Evolutionary conservation across 257 asterid genomes (phyloP), one percentile per base, ranked within the genome.

Genomic region (Plantago elongata): DNA sequence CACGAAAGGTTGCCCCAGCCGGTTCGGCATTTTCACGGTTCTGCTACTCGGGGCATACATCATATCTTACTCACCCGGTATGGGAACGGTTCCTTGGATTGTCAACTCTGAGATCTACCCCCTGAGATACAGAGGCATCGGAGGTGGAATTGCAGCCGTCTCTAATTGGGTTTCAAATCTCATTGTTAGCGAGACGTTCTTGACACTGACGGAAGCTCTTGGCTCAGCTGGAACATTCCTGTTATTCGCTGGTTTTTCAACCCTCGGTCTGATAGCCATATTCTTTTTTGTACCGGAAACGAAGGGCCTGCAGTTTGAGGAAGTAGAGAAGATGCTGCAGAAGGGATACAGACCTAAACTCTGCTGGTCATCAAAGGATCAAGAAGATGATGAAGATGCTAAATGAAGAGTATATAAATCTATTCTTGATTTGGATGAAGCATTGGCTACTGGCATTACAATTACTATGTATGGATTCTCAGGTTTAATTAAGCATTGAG

Each of bases 61-160:
- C 40, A 88, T 88, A 61, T 69, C 82, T 5, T 88, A 81, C 57
- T 79, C 95, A 1, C 93, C 93, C 0, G 95, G 96, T 4, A 82
- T 85, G 85, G 90, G 93, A 49, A 89, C 95, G 0, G 89, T 14
- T 2, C 92, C 96, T 0, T 88, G 97, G 94, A 84, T 89, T 2
- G 95, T 89, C 13, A 89, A 89, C 82, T 89, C 95, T 0, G 95
- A 89, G 78, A 89, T 84, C 30, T 89, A 89, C 45, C 96, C 96
- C 7, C 54, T 86, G 70, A 66, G 77, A 30, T 86, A 75, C 38
- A 69, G 93, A 67, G 96, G 96, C 4, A 64, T 84, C 9, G 88
- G 95, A 6, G 95, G 96, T 22, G 96, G 96, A 5, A 89, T 84
- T 2, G 96, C 95, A 0, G 93, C 96, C 0, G 95, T 88, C n/a